Percentiles rank a stretch among this genome's conserved stretches.
Evolutionary conservation across 371 early-diverging fungal genomes (phyloP).

Genomic region (Rhizopus sp.): DNA sequence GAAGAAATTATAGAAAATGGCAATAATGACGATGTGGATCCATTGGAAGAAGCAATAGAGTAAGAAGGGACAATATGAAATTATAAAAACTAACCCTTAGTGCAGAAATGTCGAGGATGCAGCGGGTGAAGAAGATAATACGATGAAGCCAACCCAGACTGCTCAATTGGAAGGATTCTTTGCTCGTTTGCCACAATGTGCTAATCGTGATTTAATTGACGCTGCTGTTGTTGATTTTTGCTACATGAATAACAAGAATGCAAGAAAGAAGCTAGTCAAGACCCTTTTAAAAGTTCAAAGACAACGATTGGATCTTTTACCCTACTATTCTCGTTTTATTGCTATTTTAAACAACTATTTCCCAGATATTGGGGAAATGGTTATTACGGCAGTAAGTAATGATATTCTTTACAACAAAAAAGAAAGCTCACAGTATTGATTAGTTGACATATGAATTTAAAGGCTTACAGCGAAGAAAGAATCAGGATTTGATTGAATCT

Average conservation of each 20-base stretch:
- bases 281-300: slow-evolving; percentile 80
- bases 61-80: slow-evolving; percentile 9
- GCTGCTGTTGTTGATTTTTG: slow-evolving; percentile 92
- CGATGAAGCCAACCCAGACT: slow-evolving; percentile 44
- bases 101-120: slow-evolving; percentile 3
- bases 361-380: slow-evolving; percentile 77
- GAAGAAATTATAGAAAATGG: slow-evolving; percentile 36
- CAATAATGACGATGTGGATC: slow-evolving; percentile 21
- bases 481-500: slow-evolving; percentile 70
- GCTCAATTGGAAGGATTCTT: slow-evolving; percentile 72
- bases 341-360: slow-evolving; percentile 86
- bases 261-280: slow-evolving; percentile 77
- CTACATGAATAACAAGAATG: slow-evolving; percentile 80
- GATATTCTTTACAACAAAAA: neutral
- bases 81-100: neutral
- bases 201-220: slow-evolving; percentile 87
- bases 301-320: slow-evolving; percentile 82
- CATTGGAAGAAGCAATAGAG: slow-evolving; percentile 40
- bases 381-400: slow-evolving; percentile 62
- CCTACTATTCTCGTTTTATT: slow-evolving; percentile 89
- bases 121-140: slow-evolving; percentile 36
- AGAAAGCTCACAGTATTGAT: neutral
- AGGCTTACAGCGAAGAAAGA: slow-evolving; percentile 66
- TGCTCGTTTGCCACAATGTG: slow-evolving; percentile 74
- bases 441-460: slow-evolving; percentile 81